These are phyloP conservation scores for Yamadazyma jaroonii DNA, from an alignment of 1,139 yeast species.

Conservation along the genomic window DNA sequence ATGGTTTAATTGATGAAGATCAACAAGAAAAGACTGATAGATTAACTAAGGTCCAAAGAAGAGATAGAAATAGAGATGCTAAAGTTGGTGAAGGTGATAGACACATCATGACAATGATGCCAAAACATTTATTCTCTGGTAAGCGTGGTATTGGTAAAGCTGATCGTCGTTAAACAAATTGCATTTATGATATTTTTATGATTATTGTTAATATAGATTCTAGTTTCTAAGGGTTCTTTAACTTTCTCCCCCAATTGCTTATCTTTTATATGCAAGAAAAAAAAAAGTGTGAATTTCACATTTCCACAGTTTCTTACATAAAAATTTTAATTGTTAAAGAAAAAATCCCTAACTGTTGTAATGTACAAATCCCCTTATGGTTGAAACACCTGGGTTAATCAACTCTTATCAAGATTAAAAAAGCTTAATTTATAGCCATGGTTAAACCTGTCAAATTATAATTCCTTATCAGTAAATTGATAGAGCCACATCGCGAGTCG, in stretches of 20 bases:
- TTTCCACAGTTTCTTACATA: no score
- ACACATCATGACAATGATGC: constrained; percentile 78
- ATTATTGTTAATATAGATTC: constrained; percentile 2
- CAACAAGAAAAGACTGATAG: constrained; percentile 83
- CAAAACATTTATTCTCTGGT: constrained; percentile 94
- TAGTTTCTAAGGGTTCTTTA: no score
- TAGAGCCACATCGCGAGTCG: constrained; percentile 4
- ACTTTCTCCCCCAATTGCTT: no score
- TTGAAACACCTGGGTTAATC: no score
- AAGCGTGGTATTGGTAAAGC: constrained; percentile 93
- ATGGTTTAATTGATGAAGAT: constrained; percentile 84
- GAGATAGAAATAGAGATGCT: constrained; percentile 90
- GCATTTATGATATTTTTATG: constrained; percentile 4
- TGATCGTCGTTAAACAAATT: constrained; percentile 39
- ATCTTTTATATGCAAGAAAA: background rate
- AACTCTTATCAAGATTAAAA: no score
- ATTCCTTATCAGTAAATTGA: background rate
- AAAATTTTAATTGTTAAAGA: no score
- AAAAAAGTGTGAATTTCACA: no score
- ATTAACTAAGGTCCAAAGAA: constrained; percentile 83
- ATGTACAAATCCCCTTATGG: no score
- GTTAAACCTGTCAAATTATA: no score
- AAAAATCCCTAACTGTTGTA: no score
- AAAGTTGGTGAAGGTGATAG: constrained; percentile 97
- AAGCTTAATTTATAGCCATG: background rate